A percentile compares a stretch with the other conserved stretches of the same genome.
These are phyloP conservation scores for Solanum tarapatanum DNA, from an alignment of 257 asterid genomes.

Conservation along the genomic window DNA sequence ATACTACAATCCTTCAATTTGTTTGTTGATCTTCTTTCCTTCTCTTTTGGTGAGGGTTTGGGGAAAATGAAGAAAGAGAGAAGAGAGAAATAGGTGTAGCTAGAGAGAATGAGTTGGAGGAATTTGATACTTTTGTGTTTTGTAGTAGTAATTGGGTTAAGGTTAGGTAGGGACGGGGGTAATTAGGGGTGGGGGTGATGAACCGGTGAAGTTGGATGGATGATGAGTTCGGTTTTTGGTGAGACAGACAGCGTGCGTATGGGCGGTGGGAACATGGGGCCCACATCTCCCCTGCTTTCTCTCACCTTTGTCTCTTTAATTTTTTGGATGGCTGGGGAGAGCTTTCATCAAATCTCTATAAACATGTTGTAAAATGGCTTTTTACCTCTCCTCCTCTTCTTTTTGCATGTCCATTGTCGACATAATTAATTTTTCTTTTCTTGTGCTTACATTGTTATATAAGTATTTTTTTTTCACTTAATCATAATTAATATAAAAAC, in stretches of 20 bases:
- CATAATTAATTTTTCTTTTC: not conserved
- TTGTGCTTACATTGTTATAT: no score
- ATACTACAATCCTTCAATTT: not conserved
- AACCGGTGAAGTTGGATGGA: constrained; percentile 1
- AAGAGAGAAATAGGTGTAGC: not conserved
- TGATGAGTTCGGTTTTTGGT: constrained; percentile 6
- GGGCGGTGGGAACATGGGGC: constrained; percentile 23
- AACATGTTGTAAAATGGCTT: not conserved
- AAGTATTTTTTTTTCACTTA: no score
- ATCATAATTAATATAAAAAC: no score
- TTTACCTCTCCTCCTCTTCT: not conserved
- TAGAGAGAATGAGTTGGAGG: constrained; percentile 3
- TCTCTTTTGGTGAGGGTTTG: constrained; percentile 7
- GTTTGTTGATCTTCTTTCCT: not conserved
- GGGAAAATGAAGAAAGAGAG: not conserved
- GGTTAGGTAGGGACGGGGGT: constrained; percentile 19
- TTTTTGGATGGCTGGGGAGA: not conserved
- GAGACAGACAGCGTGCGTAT: constrained; percentile 27
- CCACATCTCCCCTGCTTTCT: not conserved
- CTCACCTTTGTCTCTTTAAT: constrained; percentile 15
- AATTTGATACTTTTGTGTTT: constrained; percentile 13
- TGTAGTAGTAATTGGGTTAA: constrained; percentile 40
- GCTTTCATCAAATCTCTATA: not conserved
- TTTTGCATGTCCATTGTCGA: not conserved
- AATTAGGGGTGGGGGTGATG: not conserved